Evolutionary conservation across 495 filamentous ascomycete species (phyloP), one percentile per base, ranked within the genome.

Genomic region (Terfezia claveryi): DNA sequence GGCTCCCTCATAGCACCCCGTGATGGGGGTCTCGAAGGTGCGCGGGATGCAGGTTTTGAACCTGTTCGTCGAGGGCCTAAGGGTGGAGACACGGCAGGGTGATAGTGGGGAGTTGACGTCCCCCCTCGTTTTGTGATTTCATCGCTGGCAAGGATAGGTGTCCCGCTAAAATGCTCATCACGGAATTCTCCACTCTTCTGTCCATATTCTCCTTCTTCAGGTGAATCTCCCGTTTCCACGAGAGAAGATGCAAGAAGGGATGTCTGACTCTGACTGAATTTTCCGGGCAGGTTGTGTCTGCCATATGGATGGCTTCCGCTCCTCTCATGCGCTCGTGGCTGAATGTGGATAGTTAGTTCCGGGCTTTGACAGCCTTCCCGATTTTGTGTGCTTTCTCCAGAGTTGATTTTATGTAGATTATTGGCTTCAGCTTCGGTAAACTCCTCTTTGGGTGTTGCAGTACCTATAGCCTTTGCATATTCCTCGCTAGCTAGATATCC

Each of bases 121-220:
- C 70, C 72, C 0, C 77, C 75, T 49, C 85, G 79, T 63, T 91
- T 94, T 51, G 82, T 79, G 16, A 94, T 75, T 68, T 96, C 88
- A 63, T 99, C 91, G 2, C 86, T 77, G 17, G 91, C 92, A 46
- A 99, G 71, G 57, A 99, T 96, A 0, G 89, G 58, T 70, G 62
- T 66, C 80, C 66, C 66, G 74, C 53, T 68, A 69, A 20, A 71
- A 74, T n/a, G 73, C 76, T 80, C 54, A 41, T 44, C 52, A 51
- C 51, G 53, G 41, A 46, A 53, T 32, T 46, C 55, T 14, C 17
- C 41, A 3, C 4, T 5, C 17, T 46, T 46, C 41, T 46, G 14
- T 20, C 77, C 75, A 27, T 80, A 71, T 50, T 72, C 73, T 32
- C 66, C 68, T 38, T 76, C 71, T 54, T 69, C 70, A 32, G 2